Base-by-base conservation (phyloP, 768 basidiomycete genomes). In the Lentinula detonsa region DNA sequence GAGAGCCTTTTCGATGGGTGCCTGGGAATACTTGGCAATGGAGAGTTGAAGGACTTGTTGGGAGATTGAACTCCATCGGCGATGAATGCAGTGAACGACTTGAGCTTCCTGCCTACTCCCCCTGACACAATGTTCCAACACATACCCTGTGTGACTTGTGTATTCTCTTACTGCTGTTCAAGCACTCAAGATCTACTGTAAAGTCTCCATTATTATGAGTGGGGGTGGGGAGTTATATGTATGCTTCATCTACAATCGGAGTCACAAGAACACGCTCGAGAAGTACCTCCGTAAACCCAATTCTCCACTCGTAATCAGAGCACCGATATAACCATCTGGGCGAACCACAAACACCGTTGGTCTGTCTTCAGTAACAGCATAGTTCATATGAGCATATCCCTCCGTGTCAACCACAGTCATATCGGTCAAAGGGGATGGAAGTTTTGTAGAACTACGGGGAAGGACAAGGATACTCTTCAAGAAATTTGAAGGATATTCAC, bases 1-100 rank as follows among this genome's bases (percentile, higher is more conserved):
- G 76, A 0, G 80, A 79, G n/a, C 46, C 69, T 31, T 87, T 88
- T 65, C 72, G 67, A 60, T 88, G 87, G 87, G 73, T 74, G 65
- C 85, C 82, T 59, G 88, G 80, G 1, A 88, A 86, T 64, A 81
- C 86, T 63, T 84, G 81, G 80, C 75, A 77, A 0, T 89, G 88
- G 88, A 76, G 78, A 63, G 75, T 86, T 15, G 85, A 89, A 55
- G 79, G 81, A 0, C 82, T 86, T 66, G 78, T 87, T n/a, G 85
- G 85, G 10, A 72, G 70, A 37, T 67, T 84, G 65, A 61, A 68
- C 7, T 75, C 73, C 7, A 67, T 72, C 6, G 65, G 71, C 4
- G 54, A 28, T 15, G 39, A 23, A 10, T 10, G 55, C 5, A 43
- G 70, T 3, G 77, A 76, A 33, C 83, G 85, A 28, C 28, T n/a